These are phyloP conservation scores for Globisporangium polare DNA, from an alignment of 352 stramenopile species.

Conservation along the genomic window DNA sequence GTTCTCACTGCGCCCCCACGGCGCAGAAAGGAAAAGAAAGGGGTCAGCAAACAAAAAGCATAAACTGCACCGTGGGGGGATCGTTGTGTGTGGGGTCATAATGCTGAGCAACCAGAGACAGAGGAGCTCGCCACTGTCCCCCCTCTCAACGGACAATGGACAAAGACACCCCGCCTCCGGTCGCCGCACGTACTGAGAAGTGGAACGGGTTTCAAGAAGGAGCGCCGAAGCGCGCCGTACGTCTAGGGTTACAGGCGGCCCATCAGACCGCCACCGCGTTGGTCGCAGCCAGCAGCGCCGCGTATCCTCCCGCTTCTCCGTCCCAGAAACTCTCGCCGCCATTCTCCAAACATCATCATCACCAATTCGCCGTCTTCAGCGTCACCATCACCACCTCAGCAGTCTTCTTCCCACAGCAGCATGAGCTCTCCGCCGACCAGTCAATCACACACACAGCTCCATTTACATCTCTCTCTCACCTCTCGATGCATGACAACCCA, in stretches of 20 bases:
- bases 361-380: background rate
- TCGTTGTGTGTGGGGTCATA: background rate
- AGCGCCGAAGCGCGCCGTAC: background rate
- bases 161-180: background rate
- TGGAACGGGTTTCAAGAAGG: background rate
- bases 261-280: conserved; percentile 11
- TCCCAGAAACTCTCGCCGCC: background rate
- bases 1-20: background rate
- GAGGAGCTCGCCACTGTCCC: conserved; percentile 1
- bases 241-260: conserved; percentile 13
- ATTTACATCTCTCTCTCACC: background rate
- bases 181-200: background rate
- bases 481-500: background rate
- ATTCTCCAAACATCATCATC: background rate
- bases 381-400: background rate
- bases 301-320: background rate
- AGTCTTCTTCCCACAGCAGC: background rate
- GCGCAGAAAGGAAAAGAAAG: conserved; percentile 61
- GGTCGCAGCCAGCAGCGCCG: conserved; percentile 6
- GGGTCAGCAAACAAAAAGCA: conserved; percentile 55
- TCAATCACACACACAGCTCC: background rate
- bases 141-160: background rate
- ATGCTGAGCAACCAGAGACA: background rate
- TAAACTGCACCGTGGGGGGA: conserved; percentile 8
- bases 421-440: background rate